Percentiles rank a stretch among this genome's conserved stretches.
These are phyloP conservation scores for Phytophthora uliginosa DNA, from an alignment of 352 stramenopile genomes.

Conservation along the genomic window DNA sequence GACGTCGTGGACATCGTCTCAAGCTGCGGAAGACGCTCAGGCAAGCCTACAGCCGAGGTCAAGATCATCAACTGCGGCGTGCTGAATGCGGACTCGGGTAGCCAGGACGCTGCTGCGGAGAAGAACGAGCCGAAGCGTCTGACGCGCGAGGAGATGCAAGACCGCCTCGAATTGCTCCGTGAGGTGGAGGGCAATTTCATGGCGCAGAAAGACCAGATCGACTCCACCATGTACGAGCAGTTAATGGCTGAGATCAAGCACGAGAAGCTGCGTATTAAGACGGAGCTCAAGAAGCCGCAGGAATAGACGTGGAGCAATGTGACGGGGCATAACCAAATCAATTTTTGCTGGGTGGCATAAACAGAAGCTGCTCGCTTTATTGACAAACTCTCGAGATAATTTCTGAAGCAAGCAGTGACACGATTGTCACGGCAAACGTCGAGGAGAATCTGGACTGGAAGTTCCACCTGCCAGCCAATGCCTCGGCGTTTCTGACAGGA, in stretches of 20 bases:
- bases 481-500: constrained; percentile 58
- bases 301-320: constrained; percentile 7
- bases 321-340: neutral
- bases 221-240: constrained; percentile 69
- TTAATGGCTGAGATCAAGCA: constrained; percentile 76
- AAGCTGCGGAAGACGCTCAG: constrained; percentile 84
- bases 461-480: constrained; percentile 20
- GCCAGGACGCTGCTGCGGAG: constrained; percentile 12
- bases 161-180: constrained; percentile 69
- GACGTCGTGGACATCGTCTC: constrained; percentile 94
- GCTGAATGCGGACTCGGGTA: constrained; percentile 32
- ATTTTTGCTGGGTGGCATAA: neutral
- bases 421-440: no score
- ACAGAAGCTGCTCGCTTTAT: neutral
- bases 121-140: constrained; percentile 43
- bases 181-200: constrained; percentile 73
- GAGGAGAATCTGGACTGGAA: no score
- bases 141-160: constrained; percentile 66
- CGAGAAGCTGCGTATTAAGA: constrained; percentile 76
- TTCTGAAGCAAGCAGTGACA: neutral
- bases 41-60: constrained; percentile 88
- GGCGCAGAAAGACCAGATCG: constrained; percentile 65
- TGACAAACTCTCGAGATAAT: neutral
- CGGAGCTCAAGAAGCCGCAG: constrained; percentile 54
- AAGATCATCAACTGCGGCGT: constrained; percentile 93